Base-by-base conservation (phyloP, 2,329 filamentous ascomycete species). In the Byssochlamys sp. region DNA sequence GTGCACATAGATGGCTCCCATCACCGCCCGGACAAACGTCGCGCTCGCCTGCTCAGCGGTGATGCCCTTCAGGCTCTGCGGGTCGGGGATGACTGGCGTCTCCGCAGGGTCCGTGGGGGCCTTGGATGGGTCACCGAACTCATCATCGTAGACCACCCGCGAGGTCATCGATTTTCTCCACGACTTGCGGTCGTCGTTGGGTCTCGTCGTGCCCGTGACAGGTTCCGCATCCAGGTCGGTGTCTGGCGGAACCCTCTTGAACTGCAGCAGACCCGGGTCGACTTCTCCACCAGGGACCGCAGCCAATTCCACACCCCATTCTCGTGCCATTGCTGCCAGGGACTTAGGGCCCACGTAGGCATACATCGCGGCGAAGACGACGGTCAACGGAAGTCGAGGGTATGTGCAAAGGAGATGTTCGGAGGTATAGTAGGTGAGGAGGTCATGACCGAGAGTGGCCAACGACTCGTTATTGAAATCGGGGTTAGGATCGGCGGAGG, bases 281-380 rank as follows among this genome's bases (percentile, higher is more conserved):
- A 97, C 91, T 76, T 97, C 92, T 59, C 84, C 84, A 54, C 92
- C 94, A 0, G 94, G 94, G 24, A 85, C 87, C 10, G 88, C 89
- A n/a, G 90, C 92, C 50, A 80, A 77, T 72, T 97, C 92, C 14
- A 97, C 85, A 75, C 94, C 94, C 94, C 94, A 99, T 76, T 94
- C 88, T 61, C 81, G 79, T 14, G 89, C 84, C 63, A 97, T 82
- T 24, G 85, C 79, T 55, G 86, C 78, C 52, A 97, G 80, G 0
- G 91, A 85, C 63, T 85, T 83, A 4, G 84, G 81, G 3, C 94
- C 94, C 52, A 86, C 82, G 71, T 90, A 97, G 52, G 89, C 91
- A 67, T 88, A 86, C 78, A 95, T 86, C 31, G 90, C 88, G 55
- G 91, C 85, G 75, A 90, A 95, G 55, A 96, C 78, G 57, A 99